Base-by-base conservation (phyloP, 2,329 filamentous ascomycete genomes). In the Nemania diffusa region DNA sequence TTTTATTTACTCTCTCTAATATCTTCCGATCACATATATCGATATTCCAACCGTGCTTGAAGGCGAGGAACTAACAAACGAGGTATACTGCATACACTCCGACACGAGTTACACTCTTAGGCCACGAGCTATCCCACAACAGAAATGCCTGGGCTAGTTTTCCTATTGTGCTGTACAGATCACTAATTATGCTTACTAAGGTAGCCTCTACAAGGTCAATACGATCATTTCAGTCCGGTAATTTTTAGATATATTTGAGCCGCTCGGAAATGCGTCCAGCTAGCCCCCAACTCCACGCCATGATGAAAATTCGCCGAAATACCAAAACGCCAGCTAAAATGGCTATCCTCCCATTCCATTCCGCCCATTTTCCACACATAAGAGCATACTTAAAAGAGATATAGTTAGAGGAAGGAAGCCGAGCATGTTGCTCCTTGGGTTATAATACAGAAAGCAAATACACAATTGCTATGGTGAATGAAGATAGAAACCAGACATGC, bases 201-300 rank as follows among this genome's bases (percentile, higher is more conserved):
- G 11, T 24, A 17, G 9, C n/a, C 53, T 15, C 13, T 57, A 53
- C 27, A 53, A 59, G 57, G 53, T 57, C 50, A 48, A 60, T 52
- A 58, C 27, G 6, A 29, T 42, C 55, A 37, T 55, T 34, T 27
- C 51, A 46, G 15, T 57, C 42, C 27, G 57, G 42, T 27, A 22
- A 13, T 5, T 53, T 46, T 46, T 62, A 48, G 42, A 27, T 51
- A 57, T 60, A 55, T 66, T 42, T 46, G n/a, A 48, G 17, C 52
- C 60, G 17, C 17, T 48, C 40, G 50, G 56, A 69, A 69, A 65
- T 68, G 65, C 68, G 44, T 62, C 65, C 59, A 60, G 50, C 65
- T 66, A 24, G 51, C 62, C 69, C 56, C 58, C 64, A 75, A 75
- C 73, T 75, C 73, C 73, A 64, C 53, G 69, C 72, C 70, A 73